Evolutionary conservation across 306 rosid genomes (phyloP), one percentile per base, ranked within the genome.

Genomic region (Castanea sativa): DNA sequence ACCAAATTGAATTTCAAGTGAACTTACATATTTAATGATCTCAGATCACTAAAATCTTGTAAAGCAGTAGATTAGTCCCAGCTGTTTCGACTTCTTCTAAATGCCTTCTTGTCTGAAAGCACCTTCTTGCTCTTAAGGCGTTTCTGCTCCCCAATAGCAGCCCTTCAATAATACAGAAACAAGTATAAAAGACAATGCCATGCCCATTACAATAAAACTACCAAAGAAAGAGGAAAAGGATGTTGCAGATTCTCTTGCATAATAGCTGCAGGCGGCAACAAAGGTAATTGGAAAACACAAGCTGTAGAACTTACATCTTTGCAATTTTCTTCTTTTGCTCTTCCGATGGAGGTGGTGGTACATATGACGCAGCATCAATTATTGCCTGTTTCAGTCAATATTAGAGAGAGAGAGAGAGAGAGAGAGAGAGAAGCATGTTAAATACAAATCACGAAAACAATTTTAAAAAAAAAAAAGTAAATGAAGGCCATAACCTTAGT

Each of bases 291-390:
- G 45, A 43, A 73, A 57, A 76, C 56, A 55, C 49, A 80, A 32
- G 30, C 63, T 18, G 45, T 58, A 74, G 53, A 63, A 81, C 91
- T 92, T 79, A 94, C 99, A 92, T 59, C 88, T 94, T 92, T 5
- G 91, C 93, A 45, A 94, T 90, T 87, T 92, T 94, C 91, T 92
- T 94, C 91, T 94, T 94, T 85, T 92, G 97, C 80, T 91, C 99
- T 82, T 90, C 97, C 14, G 99, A 91, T 79, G 99, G 97, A 82
- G 97, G 99, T 52, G 99, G 99, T 27, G 97, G 99, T 71, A 94
- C 97, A 85, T 94, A 92, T 10, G 95, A 82, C 73, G 99, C 97
- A 65, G 99, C 97, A 82, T 94, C 95, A 77, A 92, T 94, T 74
- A 94, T 94, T 79, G 89, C 93, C 97, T 94, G 61, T 74, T 86